Evolutionary conservation across 176 grass and related monocot species (phyloP).

Genomic region (Oryza coarctata): DNA sequence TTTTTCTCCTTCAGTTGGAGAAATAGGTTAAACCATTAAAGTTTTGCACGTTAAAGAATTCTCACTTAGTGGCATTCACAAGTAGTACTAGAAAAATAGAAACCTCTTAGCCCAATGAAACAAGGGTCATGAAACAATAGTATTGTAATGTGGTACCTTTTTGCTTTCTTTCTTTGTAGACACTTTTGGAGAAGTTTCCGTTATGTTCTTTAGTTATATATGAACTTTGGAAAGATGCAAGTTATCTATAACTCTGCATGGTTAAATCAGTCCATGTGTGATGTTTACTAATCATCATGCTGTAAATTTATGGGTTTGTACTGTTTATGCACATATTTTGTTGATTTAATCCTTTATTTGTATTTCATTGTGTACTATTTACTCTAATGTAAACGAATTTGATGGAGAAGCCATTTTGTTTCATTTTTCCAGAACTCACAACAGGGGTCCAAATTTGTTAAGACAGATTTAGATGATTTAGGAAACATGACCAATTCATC

Average conservation of each 20-base stretch:
- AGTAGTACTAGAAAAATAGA: constrained; percentile 16
- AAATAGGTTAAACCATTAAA: not conserved
- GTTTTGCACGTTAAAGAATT: constrained; percentile 11
- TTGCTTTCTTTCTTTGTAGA: not conserved
- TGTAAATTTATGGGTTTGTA: constrained; percentile 7
- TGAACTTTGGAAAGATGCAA: constrained; percentile 20
- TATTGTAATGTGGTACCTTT: not conserved
- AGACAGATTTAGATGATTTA: constrained; percentile 76
- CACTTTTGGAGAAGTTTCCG: not conserved
- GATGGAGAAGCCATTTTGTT: constrained; percentile 50
- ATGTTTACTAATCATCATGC: not conserved
- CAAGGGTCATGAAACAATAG: not conserved
- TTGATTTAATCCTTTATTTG: not conserved
- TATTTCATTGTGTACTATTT: constrained; percentile 20
- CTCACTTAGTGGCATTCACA: not conserved
- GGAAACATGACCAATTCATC: constrained; percentile 36
- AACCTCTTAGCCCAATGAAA: constrained; percentile 16
- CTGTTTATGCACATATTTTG: not conserved
- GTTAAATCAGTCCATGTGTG: not conserved
- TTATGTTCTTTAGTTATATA: constrained; percentile 10
- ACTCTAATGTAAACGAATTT: constrained; percentile 36
- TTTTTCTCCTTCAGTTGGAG: not conserved
- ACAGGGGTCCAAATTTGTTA: constrained; percentile 86
- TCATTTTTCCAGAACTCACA: constrained; percentile 93
- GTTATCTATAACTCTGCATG: not conserved